Evolutionary conservation across 352 stramenopile genomes (phyloP).

Genomic region (Phytophthora podocarpi): DNA sequence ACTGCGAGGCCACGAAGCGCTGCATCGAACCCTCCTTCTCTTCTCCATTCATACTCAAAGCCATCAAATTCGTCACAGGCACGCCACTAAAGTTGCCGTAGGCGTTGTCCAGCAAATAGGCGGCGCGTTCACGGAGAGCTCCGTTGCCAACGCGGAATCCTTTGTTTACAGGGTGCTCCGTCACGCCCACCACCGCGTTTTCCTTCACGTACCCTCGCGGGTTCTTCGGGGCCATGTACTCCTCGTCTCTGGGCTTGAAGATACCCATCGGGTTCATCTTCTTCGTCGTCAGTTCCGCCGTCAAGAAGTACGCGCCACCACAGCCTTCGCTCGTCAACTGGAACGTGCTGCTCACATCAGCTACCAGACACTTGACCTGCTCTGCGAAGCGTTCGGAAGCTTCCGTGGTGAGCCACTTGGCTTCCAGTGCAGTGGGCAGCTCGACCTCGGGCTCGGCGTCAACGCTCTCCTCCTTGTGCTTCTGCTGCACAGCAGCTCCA

Average conservation of each 20-base stretch:
- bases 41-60: constrained; percentile 60
- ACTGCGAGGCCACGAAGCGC: constrained; percentile 78
- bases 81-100: constrained; percentile 87
- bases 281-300: constrained; percentile 20
- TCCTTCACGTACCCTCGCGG: constrained; percentile 94
- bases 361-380: constrained; percentile 42
- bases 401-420: constrained; percentile 56
- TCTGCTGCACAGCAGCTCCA: not conserved
- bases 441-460: constrained; percentile 21
- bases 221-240: constrained; percentile 99
- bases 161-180: constrained; percentile 83
- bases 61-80: constrained; percentile 80
- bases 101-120: constrained; percentile 78
- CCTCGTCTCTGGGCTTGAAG: constrained; percentile 99
- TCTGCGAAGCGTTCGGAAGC: constrained; percentile 47
- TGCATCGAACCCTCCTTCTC: constrained; percentile 89
- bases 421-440: constrained; percentile 11
- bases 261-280: constrained; percentile 65
- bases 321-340: constrained; percentile 81
- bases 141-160: constrained; percentile 89
- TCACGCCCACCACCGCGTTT: constrained; percentile 76
- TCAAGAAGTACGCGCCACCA: constrained; percentile 72
- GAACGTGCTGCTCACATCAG: constrained; percentile 44
- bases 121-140: constrained; percentile 81
- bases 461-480: constrained; percentile 2